Percentiles rank a stretch among this genome's conserved stretches.
Conservation (phyloP, 139 green algal species). For the Picochlorum sp. region DNA sequence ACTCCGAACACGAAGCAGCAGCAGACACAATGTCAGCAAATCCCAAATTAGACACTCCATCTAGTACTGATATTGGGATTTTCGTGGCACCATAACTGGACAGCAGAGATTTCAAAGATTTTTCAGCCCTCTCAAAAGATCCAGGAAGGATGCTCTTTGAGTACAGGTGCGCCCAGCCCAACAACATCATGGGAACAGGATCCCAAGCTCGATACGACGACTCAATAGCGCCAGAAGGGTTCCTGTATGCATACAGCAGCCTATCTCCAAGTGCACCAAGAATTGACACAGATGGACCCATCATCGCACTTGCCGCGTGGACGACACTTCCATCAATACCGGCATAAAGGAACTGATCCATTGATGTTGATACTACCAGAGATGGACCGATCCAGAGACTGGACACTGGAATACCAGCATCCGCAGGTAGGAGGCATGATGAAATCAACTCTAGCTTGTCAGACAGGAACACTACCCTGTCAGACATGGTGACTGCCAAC, state of each 20-base stretch:
- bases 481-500: conserved; percentile 31
- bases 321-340: conserved; percentile 30
- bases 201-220: conserved; percentile 16
- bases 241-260: conserved; percentile 24
- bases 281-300: conserved; percentile 17
- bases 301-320: conserved; percentile 30
- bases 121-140: not conserved
- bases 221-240: conserved; percentile 10
- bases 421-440: not conserved
- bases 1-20: conserved; percentile 19
- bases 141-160: conserved; percentile 26
- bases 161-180: conserved; percentile 32
- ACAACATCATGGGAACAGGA: conserved; percentile 32
- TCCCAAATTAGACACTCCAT: conserved; percentile 20
- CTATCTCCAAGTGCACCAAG: conserved; percentile 37
- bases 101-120: conserved; percentile 28
- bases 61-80: conserved; percentile 17
- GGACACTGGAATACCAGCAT: conserved; percentile 19
- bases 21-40: conserved; percentile 29
- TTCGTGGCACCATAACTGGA: conserved; percentile 35
- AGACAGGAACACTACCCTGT: conserved; percentile 34
- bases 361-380: conserved; percentile 31
- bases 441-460: conserved; percentile 26
- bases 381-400: conserved; percentile 43
- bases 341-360: conserved; percentile 33